Base-by-base conservation (phyloP, 83 land plant species). In the Picea abies region DNA sequence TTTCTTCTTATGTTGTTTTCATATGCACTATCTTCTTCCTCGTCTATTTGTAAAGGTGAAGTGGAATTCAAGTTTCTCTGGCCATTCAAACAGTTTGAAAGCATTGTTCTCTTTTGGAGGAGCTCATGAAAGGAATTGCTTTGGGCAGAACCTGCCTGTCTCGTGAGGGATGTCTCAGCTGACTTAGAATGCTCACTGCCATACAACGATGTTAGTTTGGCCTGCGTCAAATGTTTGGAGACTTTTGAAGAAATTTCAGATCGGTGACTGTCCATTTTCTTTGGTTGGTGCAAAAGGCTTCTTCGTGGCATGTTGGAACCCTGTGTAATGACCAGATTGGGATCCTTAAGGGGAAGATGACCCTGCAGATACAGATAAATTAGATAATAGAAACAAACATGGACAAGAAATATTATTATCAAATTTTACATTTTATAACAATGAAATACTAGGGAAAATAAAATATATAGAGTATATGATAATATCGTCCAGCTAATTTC, bases 201-300 rank as follows among this genome's bases (percentile, higher is more conserved):
- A 84, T 92, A 95, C 26, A 93, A 84, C 23, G 94, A 88, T 39
- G 94, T 88, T 79, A 92, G 71, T 75, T 92, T 93, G 67, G 89
- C 83, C 82, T 93, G 94, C 47, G 88, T 87, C 69, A 88, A 60
- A 79, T 72, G 66, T 80, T 89, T 89, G 60, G 86, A 76, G 17
- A 84, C 29, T 68, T 81, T 85, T 44, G 65, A 16, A 66, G 20
- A 72, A 79, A 72, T 80, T 71, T 67, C 89, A 60, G 85, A 85
- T 35, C 56, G 79, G 63, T 83, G 84, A 52, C 23, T 85, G 49
- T 84, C 87, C 26, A 60, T 7, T 63, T 72, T 65, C 11, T 75
- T 79, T 64, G 58, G 37, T 79, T 87, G 86, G 79, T 58, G 69
- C 66, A 11, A 26, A 41, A 41, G 73, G 11, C 52, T 52, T 12